Evolutionary conservation across 2,329 filamentous ascomycete species (phyloP), one percentile per base, ranked within the genome.

Genomic region (Stagonosporopsis vannaccii): DNA sequence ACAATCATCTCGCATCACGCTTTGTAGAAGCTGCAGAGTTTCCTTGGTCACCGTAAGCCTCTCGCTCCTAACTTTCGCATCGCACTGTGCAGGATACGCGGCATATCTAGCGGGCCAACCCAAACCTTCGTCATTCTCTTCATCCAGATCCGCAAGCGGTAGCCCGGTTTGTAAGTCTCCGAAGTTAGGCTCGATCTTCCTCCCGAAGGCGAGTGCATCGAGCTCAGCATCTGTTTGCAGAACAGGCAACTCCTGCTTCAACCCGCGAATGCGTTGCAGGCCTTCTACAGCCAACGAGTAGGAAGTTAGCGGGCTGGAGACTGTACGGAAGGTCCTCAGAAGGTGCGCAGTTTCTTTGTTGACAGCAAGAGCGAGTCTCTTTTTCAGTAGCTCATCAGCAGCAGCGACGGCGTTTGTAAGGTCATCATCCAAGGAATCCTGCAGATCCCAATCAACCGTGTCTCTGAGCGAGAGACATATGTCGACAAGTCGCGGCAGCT

Each of bases 161-260:
- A 58, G 7, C 3, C 73, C 65, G 12, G 80, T 61, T 7, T 62
- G 65, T 6, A 77, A 30, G 4, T 73, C 63, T 5, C 51, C 66
- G 4, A 74, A 68, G 15, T 73, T 63, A 1, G 70, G 69, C 30
- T 60, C 48, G 7, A 60, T 48, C 8, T 44, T 52, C 25, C 51
- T 67, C 15, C 68, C 69, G 55, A 84, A 79, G 3, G 57, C 56
- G n/a, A 69, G 58, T 48, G 82, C 59, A 60, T 84, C 81, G 22
- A 77, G 61, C 32, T 81, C 77, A 57, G 79, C 71, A 59, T 83
- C 80, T 3, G 71, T 75, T 3, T n/a, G 50, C 6, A 85, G 69
- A 0, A 84, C 46, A 2, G 84, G 82, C 32, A 77, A 52, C 48
- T 84, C 81, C 9, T 79, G 54, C 58, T 79, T 83, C 33, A 80